Evolutionary conservation across 495 filamentous ascomycete species (phyloP).

Genomic region (Pyronema omphalodes): DNA sequence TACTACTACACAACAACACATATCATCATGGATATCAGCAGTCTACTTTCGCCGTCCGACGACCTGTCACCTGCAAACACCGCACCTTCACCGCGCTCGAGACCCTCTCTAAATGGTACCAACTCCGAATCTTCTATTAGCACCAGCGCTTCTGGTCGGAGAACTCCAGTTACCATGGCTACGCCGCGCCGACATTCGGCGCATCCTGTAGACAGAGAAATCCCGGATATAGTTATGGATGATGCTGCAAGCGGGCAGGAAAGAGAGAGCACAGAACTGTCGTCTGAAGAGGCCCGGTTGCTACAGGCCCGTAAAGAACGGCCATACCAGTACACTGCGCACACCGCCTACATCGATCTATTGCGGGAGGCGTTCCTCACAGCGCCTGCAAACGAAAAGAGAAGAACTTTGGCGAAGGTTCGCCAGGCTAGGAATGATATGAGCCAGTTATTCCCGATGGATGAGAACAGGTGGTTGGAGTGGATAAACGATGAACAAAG

Average conservation of each 20-base stretch:
- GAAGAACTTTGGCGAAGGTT: constrained; percentile 40
- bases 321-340: constrained; percentile 45
- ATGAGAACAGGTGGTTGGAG: constrained; percentile 39
- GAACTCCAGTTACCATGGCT: not conserved
- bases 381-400: constrained; percentile 29
- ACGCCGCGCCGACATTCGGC: not conserved
- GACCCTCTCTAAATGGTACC: constrained; percentile 15
- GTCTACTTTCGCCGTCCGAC: constrained; percentile 45
- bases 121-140: constrained; percentile 8
- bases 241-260: constrained; percentile 28
- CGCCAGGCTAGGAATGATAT: constrained; percentile 45
- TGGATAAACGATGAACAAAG: constrained; percentile 36
- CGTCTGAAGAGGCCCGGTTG: constrained; percentile 37
- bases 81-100: constrained; percentile 20
- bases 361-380: constrained; percentile 45
- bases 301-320: constrained; percentile 38
- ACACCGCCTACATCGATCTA: constrained; percentile 43
- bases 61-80: constrained; percentile 25
- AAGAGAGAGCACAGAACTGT: constrained; percentile 32
- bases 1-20: not conserved
- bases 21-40: constrained; percentile 48
- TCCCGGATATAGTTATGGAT: constrained; percentile 14
- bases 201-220: constrained; percentile 7
- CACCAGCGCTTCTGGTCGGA: not conserved
- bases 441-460: constrained; percentile 44